Conservation (phyloP, 345 rosid genomes). For the Rhodamnia rubescens region DNA sequence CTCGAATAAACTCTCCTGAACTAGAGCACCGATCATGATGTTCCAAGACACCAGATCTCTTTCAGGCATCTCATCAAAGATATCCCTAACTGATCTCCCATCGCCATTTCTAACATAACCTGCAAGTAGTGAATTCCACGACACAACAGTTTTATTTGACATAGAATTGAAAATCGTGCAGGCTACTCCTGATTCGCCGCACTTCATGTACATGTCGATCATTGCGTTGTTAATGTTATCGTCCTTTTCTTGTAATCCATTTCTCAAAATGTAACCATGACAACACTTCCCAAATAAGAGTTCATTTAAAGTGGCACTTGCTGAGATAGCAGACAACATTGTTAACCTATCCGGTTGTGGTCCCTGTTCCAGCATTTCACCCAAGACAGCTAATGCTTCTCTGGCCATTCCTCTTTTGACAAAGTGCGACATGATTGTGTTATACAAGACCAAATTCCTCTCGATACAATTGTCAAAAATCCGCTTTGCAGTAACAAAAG, state of each 20-base stretch:
- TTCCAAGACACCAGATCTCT: slow-evolving; percentile 53
- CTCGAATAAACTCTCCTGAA: slow-evolving; percentile 47
- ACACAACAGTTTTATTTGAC: slow-evolving; percentile 40
- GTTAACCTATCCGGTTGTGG: slow-evolving; percentile 47
- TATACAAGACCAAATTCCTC: slow-evolving; percentile 38
- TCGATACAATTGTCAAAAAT: slow-evolving; percentile 34
- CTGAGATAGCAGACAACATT: slow-evolving; percentile 38
- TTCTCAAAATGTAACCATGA: slow-evolving; percentile 50
- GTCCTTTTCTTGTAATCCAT: slow-evolving; percentile 39
- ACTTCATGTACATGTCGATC: slow-evolving; percentile 65
- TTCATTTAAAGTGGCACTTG: slow-evolving; percentile 37
- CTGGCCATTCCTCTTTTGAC: slow-evolving; percentile 32
- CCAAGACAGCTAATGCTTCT: slow-evolving; percentile 38
- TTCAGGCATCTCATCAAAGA: slow-evolving; percentile 47
- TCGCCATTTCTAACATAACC: slow-evolving; percentile 40
- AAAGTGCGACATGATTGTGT: slow-evolving; percentile 47
- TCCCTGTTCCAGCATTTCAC: slow-evolving; percentile 29
- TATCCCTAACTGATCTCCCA: slow-evolving; percentile 35
- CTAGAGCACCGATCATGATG: slow-evolving; percentile 38
- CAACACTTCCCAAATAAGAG: slow-evolving; percentile 27
- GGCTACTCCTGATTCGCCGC: slow-evolving; percentile 33
- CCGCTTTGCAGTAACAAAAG: slow-evolving; percentile 24
- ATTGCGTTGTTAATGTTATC: slow-evolving; percentile 30
- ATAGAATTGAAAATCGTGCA: slow-evolving; percentile 28
- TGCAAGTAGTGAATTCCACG: slow-evolving; percentile 50